These are phyloP conservation scores for Pueraria montana DNA, from an alignment of 306 rosid species.

Conservation along the genomic window DNA sequence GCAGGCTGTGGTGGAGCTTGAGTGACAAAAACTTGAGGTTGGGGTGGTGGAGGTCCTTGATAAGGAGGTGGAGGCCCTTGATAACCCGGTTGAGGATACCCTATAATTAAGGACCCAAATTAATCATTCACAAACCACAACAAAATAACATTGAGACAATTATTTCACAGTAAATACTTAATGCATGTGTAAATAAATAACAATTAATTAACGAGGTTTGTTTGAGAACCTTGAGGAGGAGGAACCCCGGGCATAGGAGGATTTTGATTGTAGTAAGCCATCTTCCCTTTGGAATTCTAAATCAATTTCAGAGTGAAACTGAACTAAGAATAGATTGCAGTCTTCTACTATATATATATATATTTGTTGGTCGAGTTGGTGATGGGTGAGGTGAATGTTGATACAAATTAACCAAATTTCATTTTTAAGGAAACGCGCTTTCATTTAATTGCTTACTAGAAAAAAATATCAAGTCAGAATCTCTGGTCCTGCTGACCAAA, in stretches of 20 bases:
- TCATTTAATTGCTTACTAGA: neutral
- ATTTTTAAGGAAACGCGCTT: constrained; percentile 12
- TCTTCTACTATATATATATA: neutral
- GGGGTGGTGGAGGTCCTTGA: constrained; percentile 18
- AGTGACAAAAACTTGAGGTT: constrained; percentile 38
- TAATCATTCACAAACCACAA: neutral
- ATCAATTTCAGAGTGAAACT: neutral
- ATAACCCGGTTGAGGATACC: constrained; percentile 44
- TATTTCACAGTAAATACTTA: neutral
- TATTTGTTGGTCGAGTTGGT: neutral
- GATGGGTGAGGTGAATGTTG: neutral
- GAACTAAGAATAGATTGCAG: neutral
- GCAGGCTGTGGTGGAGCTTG: neutral
- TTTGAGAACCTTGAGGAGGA: constrained; percentile 34
- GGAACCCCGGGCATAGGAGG: constrained; percentile 35
- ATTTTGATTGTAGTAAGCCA: constrained; percentile 45
- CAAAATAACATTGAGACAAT: neutral
- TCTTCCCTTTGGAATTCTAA: constrained; percentile 21
- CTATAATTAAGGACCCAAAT: neutral
- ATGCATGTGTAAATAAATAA: neutral
- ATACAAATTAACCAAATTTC: neutral
- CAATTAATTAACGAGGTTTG: neutral
- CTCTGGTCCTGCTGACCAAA: neutral
- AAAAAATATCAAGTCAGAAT: too few species aligned
- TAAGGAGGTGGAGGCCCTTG: constrained; percentile 19